Evolutionary conservation across 148 eudicot genomes (phyloP), one percentile per base, ranked within the genome.

Genomic region (Bassia scoparia): DNA sequence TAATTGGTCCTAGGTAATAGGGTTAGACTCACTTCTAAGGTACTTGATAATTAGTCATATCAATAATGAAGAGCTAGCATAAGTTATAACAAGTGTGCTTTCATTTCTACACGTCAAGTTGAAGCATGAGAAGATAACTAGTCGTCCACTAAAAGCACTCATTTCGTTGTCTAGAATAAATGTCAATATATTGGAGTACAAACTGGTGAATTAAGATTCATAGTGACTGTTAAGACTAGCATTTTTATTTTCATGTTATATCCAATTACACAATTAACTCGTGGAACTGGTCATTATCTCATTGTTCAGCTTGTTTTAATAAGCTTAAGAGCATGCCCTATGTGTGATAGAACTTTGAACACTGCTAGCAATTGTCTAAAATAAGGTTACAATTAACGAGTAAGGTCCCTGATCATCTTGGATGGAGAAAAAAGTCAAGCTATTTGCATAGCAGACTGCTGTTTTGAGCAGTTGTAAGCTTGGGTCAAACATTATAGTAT

Each of bases 91-190:
- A 6, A 46, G 56, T 60, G 38, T 23, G 24, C 35, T 60, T 30
- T 72, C 37, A 0, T 10, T 59, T 43, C 27, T 29, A 7, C 18
- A 72, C 21, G 67, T 61, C 67, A 72, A 72, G 10, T 14, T 60
- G 54, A 27, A 72, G 21, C 30, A 11, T 41, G 18, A 64, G 38
- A 61, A 61, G 30, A n/a, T 44, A 72, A 56, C 12, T 38, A 56
- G n/a, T n/a, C n/a, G n/a, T n/a, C n/a, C n/a, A 2, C 30, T n/a
- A 41, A 41, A 7, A 67, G 12, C 64, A 55, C 74, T 70, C 37
- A 38, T 35, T 55, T 56, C n/a, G 63, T 52, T 35, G 34, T 24
- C 64, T 55, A 23, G 30, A 70, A 38, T 70, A 55, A 53, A 54
- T 38, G 64, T 33, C 23, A 21, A n/a, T n/a, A n/a, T 37, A 15